These are phyloP conservation scores for Epichloe elymi DNA, from an alignment of 2,329 filamentous ascomycete species.

Conservation along the genomic window DNA sequence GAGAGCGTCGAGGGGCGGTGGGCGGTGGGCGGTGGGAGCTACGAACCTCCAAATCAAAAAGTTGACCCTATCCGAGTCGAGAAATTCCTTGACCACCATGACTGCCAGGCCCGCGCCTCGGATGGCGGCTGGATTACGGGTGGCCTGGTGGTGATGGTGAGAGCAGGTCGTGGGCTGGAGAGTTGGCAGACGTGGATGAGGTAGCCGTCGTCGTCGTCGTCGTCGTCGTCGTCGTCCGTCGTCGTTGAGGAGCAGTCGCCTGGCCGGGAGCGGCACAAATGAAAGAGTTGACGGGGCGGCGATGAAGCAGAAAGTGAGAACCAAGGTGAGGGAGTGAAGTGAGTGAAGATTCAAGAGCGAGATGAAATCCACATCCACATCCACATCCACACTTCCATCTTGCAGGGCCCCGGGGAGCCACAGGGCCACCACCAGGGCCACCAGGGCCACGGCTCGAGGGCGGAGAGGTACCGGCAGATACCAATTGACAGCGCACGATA, in stretches of 20 bases:
- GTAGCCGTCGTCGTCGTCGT: conserved; percentile 4
- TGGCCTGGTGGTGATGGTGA: conserved; percentile 4
- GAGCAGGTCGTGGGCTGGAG: background rate
- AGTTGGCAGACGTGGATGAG: background rate
- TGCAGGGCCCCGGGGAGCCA: background rate
- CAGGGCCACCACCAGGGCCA: no score
- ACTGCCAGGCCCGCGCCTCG: conserved; percentile 18
- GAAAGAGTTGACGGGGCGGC: background rate
- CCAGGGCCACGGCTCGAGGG: background rate
- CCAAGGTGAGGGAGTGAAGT: conserved; percentile 9
- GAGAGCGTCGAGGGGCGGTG: conserved; percentile 3
- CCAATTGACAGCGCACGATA: background rate
- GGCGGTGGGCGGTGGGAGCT: conserved; percentile 8
- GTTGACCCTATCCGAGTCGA: conserved; percentile 56
- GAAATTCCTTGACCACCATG: conserved; percentile 45
- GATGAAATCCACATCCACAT: conserved; percentile 12
- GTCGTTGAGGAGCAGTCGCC: conserved; percentile 1
- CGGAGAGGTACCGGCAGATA: background rate
- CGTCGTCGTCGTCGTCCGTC: conserved; percentile 4
- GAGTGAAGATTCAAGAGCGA: conserved; percentile 15
- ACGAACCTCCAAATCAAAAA: conserved; percentile 60
- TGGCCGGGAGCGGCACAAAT: background rate
- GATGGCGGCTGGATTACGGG: conserved; percentile 19
- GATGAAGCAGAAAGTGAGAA: conserved; percentile 5
- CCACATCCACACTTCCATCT: conserved; percentile 7